Conservation (phyloP, 768 basidiomycete genomes). For the Rhizopogon salebrosus region DNA sequence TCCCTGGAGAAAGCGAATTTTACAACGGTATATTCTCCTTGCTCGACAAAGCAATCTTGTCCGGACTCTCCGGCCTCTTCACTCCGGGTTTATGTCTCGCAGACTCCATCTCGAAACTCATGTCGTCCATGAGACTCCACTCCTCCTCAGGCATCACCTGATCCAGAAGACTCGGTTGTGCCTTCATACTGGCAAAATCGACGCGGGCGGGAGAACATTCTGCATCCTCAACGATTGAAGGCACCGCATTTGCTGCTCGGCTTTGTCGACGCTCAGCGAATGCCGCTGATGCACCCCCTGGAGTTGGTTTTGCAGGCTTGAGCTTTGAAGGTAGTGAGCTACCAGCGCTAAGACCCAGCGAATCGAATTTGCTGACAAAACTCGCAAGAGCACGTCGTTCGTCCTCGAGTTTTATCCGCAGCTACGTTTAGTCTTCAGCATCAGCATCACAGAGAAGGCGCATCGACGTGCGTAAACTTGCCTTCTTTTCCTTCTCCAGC, state of each 20-base stretch:
- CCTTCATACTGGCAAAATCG: slow-evolving; percentile 25
- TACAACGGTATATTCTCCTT: slow-evolving; percentile 21
- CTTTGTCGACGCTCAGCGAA: slow-evolving; percentile 43
- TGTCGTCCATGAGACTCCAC: slow-evolving; percentile 40
- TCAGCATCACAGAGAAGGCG: background rate
- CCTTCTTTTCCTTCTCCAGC: slow-evolving; percentile 76
- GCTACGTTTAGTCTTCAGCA: slow-evolving; percentile 28
- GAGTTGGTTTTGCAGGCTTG: slow-evolving; percentile 43
- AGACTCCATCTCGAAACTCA: slow-evolving; percentile 47
- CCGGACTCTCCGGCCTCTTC: slow-evolving; percentile 28
- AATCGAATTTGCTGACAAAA: slow-evolving; percentile 81
- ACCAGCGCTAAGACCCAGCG: slow-evolving; percentile 49
- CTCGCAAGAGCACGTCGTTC: slow-evolving; percentile 74
- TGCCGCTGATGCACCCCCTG: slow-evolving; percentile 45
- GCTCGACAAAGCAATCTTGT: slow-evolving; percentile 23
- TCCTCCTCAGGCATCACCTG: slow-evolving; percentile 55
- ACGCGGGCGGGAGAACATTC: slow-evolving; percentile 51
- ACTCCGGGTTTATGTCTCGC: slow-evolving; percentile 15
- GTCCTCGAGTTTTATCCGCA: slow-evolving; percentile 61
- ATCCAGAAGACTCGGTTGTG: slow-evolving; percentile 50
- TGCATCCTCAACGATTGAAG: slow-evolving; percentile 27
- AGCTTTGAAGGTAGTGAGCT: slow-evolving; percentile 34
- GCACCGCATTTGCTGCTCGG: slow-evolving; percentile 21
- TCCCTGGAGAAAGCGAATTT: background rate
- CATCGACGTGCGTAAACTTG: slow-evolving; percentile 18